phyloP scores from a whole-genome alignment of 169 alveolate genomes.

The Eimeria sp. region DNA sequence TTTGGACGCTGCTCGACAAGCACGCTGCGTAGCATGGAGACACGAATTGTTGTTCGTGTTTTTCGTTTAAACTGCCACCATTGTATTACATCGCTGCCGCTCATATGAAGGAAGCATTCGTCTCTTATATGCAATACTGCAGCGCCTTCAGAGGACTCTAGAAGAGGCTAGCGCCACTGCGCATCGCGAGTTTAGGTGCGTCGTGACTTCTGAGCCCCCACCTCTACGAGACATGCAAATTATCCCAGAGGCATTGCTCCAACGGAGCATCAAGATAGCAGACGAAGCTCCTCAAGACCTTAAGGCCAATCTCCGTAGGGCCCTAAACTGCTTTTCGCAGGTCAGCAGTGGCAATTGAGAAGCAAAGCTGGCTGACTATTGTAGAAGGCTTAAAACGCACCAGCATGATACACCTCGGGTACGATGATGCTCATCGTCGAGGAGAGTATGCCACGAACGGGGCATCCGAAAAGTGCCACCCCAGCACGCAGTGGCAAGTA shows the following conservation, averaged over 20 bases:
- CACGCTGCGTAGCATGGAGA: not conserved
- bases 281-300: constrained; percentile 97
- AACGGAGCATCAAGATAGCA: constrained; percentile 96
- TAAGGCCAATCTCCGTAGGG: constrained; percentile 96
- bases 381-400: not conserved
- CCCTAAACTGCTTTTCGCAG: constrained; percentile 93
- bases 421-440: not conserved
- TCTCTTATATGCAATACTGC: not conserved
- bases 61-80: not conserved
- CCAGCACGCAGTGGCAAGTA: not conserved
- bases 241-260: constrained; percentile 96
- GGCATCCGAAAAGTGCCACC: not conserved
- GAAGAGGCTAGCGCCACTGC: constrained; percentile 73
- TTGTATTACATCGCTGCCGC: not conserved
- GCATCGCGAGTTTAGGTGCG: constrained; percentile 95
- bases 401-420: not conserved
- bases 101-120: not conserved
- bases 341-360: constrained; percentile 81
- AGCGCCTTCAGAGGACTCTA: constrained; percentile 79
- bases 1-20: not conserved
- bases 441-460: not conserved
- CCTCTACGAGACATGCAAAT: constrained; percentile 94
- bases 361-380: not conserved
- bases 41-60: not conserved
- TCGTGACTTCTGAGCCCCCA: constrained; percentile 98